Evolutionary conservation across 2,329 filamentous ascomycete genomes (phyloP), one percentile per base, ranked within the genome.

Genomic region (Ascochyta clinopodiicola): DNA sequence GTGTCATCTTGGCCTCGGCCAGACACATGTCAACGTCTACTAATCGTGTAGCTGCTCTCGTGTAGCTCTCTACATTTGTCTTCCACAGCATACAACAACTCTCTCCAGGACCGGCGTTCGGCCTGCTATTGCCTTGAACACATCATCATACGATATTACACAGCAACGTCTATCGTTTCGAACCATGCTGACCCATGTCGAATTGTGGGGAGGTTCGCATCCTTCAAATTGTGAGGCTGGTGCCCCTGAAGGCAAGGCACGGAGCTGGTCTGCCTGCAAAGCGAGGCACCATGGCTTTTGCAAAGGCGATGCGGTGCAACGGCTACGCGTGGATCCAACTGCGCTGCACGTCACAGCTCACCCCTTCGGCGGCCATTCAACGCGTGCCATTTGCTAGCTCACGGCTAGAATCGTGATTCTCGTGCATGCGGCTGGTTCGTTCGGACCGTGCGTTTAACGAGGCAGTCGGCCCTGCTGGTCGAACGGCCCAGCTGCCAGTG

Each of bases 171-270:
- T 13, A 31, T 31, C 12, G 42, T 51, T 36, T 56, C 37, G 46
- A 42, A 13, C 40, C n/a, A 4, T 19, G 29, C 4, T 15, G 17
- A 50, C 35, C 52, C 52, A 56, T 56, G 52, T 56, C 52, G 9
- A 43, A 56, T 46, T 56, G 52, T 56, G 52, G 52, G 43, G 46
- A 51, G 22, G 21, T 46, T 38, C 19, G 42, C 24, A 46, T 56
- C 31, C 46, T 51, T 37, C 35, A 56, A 56, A 56, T 56, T 56
- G 52, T 51, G 52, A 56, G 52, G 52, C 52, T 51, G 46, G 46
- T 50, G 24, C 52, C 52, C 52, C 46, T 56, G 52, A 46, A 45
- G 36, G 36, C 17, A 35, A 21, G 21, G 19, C 21, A 37, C 19
- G 43, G 45, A 45, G 52, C 35, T 55, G 52, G 45, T 40, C 6